Conservation (phyloP, 192 early-diverging fungal genomes). For the Coemansia sp. region DNA sequence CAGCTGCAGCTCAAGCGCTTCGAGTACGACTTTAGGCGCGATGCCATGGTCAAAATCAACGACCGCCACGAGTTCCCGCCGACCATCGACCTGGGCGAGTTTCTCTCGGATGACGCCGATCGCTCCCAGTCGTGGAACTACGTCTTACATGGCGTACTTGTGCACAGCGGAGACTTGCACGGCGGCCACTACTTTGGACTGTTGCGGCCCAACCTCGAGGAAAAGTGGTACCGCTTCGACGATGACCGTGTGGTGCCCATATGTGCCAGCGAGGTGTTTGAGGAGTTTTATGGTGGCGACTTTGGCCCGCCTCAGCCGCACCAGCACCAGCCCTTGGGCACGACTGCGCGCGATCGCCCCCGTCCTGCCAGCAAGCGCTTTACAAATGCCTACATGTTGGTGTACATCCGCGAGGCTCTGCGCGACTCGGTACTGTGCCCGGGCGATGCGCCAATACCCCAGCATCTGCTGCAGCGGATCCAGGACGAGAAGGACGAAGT, state of each 20-base stretch:
- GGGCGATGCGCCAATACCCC: constrained; percentile 74
- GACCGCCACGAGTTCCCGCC: constrained; percentile 95
- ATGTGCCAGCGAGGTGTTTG: constrained; percentile 78
- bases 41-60: constrained; percentile 95
- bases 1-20: constrained; percentile 97
- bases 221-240: constrained; percentile 92
- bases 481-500: constrained; percentile 64
- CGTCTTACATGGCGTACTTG: constrained; percentile 91
- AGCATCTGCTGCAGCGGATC: constrained; percentile 71
- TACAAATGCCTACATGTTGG: constrained; percentile 99
- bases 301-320: constrained; percentile 23
- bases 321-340: constrained; percentile 15
- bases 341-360: constrained; percentile 42
- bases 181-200: constrained; percentile 96
- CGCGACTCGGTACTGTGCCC: constrained; percentile 73
- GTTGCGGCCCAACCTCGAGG: constrained; percentile 75
- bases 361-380: constrained; percentile 69
- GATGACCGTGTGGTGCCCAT: constrained; percentile 92
- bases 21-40: constrained; percentile 93
- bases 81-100: constrained; percentile 84
- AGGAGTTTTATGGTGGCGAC: constrained; percentile 95
- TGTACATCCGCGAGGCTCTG: constrained; percentile 86
- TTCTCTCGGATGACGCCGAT: constrained; percentile 70
- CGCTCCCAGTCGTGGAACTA: constrained; percentile 73
- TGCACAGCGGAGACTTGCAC: constrained; percentile 91